Conservation (phyloP, 257 asterid genomes). For the Nicotiana benthamiana region DNA sequence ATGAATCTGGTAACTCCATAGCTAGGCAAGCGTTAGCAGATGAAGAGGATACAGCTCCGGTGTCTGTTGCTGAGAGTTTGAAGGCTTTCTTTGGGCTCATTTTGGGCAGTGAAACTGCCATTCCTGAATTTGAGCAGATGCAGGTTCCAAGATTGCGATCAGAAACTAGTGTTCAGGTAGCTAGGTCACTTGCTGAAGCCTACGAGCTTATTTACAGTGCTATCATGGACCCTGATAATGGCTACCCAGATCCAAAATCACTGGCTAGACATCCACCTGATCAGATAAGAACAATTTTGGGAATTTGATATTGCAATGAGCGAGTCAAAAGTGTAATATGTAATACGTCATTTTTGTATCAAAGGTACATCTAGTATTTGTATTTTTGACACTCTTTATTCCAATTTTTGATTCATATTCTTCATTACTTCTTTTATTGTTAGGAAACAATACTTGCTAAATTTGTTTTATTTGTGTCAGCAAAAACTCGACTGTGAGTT, state of each 20-base stretch:
- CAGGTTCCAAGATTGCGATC: slow-evolving; percentile 83
- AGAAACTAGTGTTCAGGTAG: slow-evolving; percentile 59
- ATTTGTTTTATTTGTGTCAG: neutral
- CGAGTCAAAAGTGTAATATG: neutral
- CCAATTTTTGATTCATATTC: neutral
- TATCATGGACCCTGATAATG: slow-evolving; percentile 66
- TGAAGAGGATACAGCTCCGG: slow-evolving; percentile 57
- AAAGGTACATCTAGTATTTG: neutral
- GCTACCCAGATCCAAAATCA: slow-evolving; percentile 77
- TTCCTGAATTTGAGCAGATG: slow-evolving; percentile 89
- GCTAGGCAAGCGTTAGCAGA: slow-evolving; percentile 53
- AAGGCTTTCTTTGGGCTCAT: slow-evolving; percentile 81
- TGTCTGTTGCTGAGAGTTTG: slow-evolving; percentile 67
- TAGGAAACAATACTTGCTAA: neutral
- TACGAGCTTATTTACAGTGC: slow-evolving; percentile 68
- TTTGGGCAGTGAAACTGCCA: slow-evolving; percentile 71
- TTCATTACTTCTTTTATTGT: neutral
- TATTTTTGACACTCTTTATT: neutral
- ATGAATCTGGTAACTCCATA: slow-evolving; percentile 15
- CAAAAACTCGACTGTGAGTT: neutral
- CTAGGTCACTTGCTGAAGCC: slow-evolving; percentile 62
- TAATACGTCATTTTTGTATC: neutral
- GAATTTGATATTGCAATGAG: slow-evolving; percentile 37
- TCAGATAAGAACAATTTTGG: slow-evolving; percentile 92
- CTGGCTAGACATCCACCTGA: slow-evolving; percentile 94